Conservation (phyloP, 345 rosid genomes). For the Salix caprea region DNA sequence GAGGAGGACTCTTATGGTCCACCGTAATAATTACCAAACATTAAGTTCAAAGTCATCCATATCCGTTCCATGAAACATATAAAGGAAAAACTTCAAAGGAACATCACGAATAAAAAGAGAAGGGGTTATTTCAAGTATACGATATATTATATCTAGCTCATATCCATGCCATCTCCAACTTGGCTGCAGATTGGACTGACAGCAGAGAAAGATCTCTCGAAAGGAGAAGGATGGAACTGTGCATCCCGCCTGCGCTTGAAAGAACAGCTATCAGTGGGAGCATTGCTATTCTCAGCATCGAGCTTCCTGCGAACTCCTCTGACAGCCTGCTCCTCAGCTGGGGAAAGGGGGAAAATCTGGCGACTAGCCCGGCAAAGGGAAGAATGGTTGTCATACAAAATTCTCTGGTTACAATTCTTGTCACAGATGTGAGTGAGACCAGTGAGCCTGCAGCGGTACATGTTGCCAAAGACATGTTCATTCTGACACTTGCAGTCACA, state of each 20-base stretch:
- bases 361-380: conserved; percentile 90
- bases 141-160: conserved; percentile 59
- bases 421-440: conserved; percentile 94
- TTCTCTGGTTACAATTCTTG: conserved; percentile 98
- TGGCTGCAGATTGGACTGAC: conserved; percentile 90
- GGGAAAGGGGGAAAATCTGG: conserved; percentile 68
- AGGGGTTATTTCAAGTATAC: conserved; percentile 19
- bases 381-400: conserved; percentile 90
- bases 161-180: conserved; percentile 93
- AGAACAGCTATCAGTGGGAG: conserved; percentile 64
- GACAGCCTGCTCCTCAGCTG: conserved; percentile 83
- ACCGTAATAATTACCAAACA: conserved; percentile 39
- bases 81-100: conserved; percentile 27
- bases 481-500: conserved; percentile 92
- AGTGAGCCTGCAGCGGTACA: conserved; percentile 90
- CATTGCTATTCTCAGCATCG: conserved; percentile 49
- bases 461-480: conserved; percentile 82
- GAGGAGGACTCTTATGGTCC: conserved; percentile 44
- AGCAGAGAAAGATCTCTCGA: conserved; percentile 87
- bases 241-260: conserved; percentile 86
- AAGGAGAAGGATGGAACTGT: conserved; percentile 77
- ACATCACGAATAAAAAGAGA: conserved; percentile 25
- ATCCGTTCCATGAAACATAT: conserved; percentile 33
- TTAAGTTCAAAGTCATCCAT: conserved; percentile 43
- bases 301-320: conserved; percentile 95